Evolutionary conservation across 1,284 basidiomycete genomes (phyloP).

Genomic region (Trametes polyzona): DNA sequence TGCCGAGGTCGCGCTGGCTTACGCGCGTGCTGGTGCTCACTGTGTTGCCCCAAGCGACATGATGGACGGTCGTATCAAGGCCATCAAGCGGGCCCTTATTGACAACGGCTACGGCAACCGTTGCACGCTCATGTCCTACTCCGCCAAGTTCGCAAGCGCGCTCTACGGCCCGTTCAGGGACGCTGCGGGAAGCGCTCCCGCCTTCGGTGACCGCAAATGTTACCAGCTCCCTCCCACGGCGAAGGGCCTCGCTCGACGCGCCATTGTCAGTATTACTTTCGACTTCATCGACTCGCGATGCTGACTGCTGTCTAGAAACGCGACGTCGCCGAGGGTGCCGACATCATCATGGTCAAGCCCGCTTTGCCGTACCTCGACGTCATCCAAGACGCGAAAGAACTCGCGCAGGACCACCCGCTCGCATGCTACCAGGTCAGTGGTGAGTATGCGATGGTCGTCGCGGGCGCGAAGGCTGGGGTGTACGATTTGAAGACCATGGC

Average conservation of each 20-base stretch:
- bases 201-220: conserved; percentile 95
- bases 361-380: conserved; percentile 96
- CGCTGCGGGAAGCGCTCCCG: conserved; percentile 93
- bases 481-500: conserved; percentile 94
- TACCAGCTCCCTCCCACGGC: conserved; percentile 94
- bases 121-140: conserved; percentile 95
- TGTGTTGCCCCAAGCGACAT: conserved; percentile 99
- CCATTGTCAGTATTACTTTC: conserved; percentile 70
- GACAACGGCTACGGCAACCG: conserved; percentile 84
- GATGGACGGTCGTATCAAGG: conserved; percentile 96
- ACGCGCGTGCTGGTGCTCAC: conserved; percentile 94
- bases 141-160: conserved; percentile 98
- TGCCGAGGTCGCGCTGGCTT: conserved; percentile 90
- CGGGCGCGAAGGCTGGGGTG: conserved; percentile 91
- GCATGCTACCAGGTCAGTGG: conserved; percentile 98
- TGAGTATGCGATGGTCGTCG: conserved; percentile 96
- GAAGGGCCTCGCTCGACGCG: conserved; percentile 90
- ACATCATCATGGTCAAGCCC: conserved; percentile 99
- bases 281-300: not conserved
- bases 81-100: conserved; percentile 88
- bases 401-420: conserved; percentile 86
- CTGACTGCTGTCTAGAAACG: conserved; percentile 55
- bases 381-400: conserved; percentile 84
- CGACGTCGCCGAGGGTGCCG: conserved; percentile 93
- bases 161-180: conserved; percentile 99